A percentile compares a stretch with the other conserved stretches of the same genome.
Conservation (phyloP, 345 rosid genomes). For the Brassica cretica region DNA sequence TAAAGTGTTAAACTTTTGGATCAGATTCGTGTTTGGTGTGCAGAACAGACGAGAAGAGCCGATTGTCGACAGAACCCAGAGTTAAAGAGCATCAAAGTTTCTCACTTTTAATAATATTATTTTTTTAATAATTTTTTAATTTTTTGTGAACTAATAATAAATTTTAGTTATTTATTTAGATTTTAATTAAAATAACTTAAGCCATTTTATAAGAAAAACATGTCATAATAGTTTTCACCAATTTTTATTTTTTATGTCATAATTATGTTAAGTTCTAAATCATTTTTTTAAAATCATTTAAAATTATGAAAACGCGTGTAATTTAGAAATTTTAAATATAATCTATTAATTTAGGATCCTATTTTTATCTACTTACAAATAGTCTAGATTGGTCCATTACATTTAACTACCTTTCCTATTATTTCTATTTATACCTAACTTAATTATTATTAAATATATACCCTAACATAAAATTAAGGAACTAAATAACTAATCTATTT, state of each 20-base stretch:
- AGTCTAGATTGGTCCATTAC: too few relatives aligned
- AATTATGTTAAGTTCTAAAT: neutral
- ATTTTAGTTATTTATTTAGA: neutral
- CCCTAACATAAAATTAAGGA: too few relatives aligned
- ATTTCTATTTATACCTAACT: too few relatives aligned
- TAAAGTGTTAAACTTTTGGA: conserved; percentile 17
- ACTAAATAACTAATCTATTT: too few relatives aligned
- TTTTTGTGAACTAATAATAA: neutral
- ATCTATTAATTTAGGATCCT: too few relatives aligned
- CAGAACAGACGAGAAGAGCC: conserved; percentile 8
- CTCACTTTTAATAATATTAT: neutral
- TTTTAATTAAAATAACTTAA: too few relatives aligned
- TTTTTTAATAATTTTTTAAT: neutral
- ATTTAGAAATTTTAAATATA: neutral
- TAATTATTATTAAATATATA: too few relatives aligned
- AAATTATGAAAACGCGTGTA: neutral
- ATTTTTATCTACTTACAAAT: too few relatives aligned
- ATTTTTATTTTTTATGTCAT: neutral
- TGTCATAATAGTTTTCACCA: neutral
- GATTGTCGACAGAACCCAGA: conserved; percentile 20
- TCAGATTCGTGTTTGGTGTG: conserved; percentile 29
- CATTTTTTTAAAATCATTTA: neutral
- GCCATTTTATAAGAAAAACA: too few relatives aligned
- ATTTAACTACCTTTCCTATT: too few relatives aligned
- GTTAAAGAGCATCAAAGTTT: neutral